These are phyloP conservation scores for Clarireedia paspali DNA, from an alignment of 2,329 filamentous ascomycete genomes.

Conservation along the genomic window DNA sequence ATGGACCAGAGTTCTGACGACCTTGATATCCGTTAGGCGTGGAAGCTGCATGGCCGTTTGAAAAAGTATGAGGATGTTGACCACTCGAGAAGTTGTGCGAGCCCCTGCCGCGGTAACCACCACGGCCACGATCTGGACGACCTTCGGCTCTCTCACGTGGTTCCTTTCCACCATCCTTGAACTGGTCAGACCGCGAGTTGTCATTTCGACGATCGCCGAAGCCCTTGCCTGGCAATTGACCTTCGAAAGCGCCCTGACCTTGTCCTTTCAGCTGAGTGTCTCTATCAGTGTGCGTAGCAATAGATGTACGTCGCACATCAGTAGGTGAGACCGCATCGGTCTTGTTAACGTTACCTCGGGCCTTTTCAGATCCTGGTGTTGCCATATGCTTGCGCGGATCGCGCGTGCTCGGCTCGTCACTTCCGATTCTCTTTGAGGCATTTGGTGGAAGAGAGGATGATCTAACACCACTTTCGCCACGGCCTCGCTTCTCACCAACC, in stretches of 20 bases:
- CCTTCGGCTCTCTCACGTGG: slow-evolving; percentile 31
- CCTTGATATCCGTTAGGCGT: slow-evolving; percentile 22
- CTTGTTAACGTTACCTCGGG: slow-evolving; percentile 17
- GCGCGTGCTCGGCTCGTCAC: slow-evolving; percentile 17
- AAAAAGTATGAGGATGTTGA: slow-evolving; percentile 30
- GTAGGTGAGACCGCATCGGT: slow-evolving; percentile 18
- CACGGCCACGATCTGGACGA: slow-evolving; percentile 36
- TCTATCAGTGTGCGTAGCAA: slow-evolving; percentile 27
- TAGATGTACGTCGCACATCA: slow-evolving; percentile 28
- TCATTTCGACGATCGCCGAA: slow-evolving; percentile 27
- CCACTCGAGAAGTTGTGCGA: slow-evolving; percentile 30
- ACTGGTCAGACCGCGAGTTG: slow-evolving; percentile 5
- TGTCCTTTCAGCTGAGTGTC: slow-evolving; percentile 17
- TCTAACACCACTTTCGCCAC: slow-evolving; percentile 15
- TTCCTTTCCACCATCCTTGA: slow-evolving; percentile 23
- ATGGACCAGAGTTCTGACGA: slow-evolving; percentile 25
- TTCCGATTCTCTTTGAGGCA: slow-evolving; percentile 18
- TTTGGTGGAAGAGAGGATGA: slow-evolving; percentile 27
- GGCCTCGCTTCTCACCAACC: slow-evolving; percentile 20
- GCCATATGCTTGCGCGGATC: slow-evolving; percentile 22
- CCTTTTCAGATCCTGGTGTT: slow-evolving; percentile 20
- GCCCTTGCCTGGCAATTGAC: slow-evolving; percentile 18
- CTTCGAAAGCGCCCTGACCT: slow-evolving; percentile 15
- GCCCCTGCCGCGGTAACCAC: slow-evolving; percentile 38
- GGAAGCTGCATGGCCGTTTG: slow-evolving; percentile 32